A percentile compares a stretch with the other conserved stretches of the same genome.
Evolutionary conservation across 441 rosid species (phyloP).

Genomic region (Macaranga tanarius): DNA sequence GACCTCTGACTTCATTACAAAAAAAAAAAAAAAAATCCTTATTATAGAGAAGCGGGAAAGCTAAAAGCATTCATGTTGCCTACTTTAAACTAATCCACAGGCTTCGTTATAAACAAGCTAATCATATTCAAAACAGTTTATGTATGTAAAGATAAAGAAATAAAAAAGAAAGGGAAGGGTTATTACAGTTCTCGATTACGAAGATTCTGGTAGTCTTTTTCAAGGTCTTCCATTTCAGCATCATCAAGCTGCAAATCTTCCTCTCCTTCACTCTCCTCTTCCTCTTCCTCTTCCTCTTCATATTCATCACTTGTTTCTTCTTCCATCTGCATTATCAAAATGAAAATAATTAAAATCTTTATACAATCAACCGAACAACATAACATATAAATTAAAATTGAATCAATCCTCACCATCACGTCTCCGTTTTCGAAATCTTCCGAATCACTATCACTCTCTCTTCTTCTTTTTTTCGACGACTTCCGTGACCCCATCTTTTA

Average conservation of each 20-base stretch:
- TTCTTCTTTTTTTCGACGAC: conserved; percentile 37
- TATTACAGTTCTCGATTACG: conserved; percentile 72
- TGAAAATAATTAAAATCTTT: background rate
- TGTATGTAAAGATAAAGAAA: no score
- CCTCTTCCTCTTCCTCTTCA: conserved; percentile 24
- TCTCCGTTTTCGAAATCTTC: conserved; percentile 37
- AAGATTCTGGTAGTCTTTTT: conserved; percentile 73
- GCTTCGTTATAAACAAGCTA: no score
- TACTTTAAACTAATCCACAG: no score
- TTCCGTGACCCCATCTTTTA: conserved; percentile 44
- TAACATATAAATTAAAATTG: background rate
- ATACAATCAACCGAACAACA: background rate
- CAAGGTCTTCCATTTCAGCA: conserved; percentile 83
- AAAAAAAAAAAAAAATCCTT: no score
- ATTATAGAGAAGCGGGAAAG: no score
- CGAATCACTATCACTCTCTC: conserved; percentile 27
- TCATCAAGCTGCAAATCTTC: conserved; percentile 34
- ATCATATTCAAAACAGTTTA: no score
- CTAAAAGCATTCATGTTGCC: no score
- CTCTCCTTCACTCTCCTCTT: conserved; percentile 33
- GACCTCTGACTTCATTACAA: no score
- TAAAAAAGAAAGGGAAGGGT: background rate
- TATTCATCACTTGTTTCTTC: conserved; percentile 30
- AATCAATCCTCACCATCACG: conserved; percentile 18
- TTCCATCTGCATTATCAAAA: conserved; percentile 15